Evolutionary conservation across 2,329 filamentous ascomycete genomes (phyloP), one percentile per base, ranked within the genome.

Genomic region (Penicillium sumatraense): DNA sequence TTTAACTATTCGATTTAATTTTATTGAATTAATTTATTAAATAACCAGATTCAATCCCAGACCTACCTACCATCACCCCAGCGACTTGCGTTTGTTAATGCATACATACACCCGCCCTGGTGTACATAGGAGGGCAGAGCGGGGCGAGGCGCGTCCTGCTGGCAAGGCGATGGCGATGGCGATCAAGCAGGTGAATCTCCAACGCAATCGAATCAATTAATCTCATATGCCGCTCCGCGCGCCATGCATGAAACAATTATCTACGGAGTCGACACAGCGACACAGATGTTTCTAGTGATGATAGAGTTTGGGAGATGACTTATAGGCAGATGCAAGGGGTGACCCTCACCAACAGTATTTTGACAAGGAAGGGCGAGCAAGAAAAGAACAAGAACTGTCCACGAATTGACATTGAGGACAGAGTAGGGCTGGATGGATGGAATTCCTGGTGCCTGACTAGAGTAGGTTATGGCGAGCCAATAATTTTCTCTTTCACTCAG

Each of bases 221-320:
- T 41, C 38, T 41, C 38, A 41, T 41, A 41, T 41, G 38, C 11
- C 21, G 38, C 38, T 26, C 38, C 21, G 21, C 38, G 14, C 38
- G 8, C 35, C 18, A 45, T 29, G 41, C 41, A 45, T 45, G 41
- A 45, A 27, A 45, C 23, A 29, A 13, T 45, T 9, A 3, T n/a
- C 24, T 18, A 29, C n/a, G n/a, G n/a, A n/a, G n/a, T n/a, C n/a
- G n/a, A n/a, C n/a, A n/a, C n/a, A n/a, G n/a, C n/a, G 41, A 9
- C 41, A 45, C 24, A 29, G 41, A 29, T n/a, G n/a, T 18, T 27
- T 45, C 24, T 29, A 45, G 41, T 18, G 41, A 18, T 24, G 41
- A 45, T 45, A 41, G 38, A 40, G 44, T 27, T 48, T 48, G 18
- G 33, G 40, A 27, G 24, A 27, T 45, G 41, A 45, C 41, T 29